phyloP scores from a whole-genome alignment of 208 protist species.

The Leishmania major region DNA sequence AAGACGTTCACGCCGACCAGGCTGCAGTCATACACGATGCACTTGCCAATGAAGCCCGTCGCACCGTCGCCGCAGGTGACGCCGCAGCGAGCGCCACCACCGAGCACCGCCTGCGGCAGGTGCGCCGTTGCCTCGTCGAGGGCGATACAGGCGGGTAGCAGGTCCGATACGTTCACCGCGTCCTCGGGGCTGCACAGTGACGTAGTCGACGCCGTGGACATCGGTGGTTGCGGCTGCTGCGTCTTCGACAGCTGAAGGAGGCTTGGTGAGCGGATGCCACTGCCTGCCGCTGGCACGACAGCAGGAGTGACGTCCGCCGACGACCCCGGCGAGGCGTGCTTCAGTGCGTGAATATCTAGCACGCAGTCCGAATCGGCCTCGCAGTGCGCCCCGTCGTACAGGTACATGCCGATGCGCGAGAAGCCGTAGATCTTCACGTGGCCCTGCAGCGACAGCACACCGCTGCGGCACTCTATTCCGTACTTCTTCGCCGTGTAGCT shows the following conservation, averaged over 20 bases:
- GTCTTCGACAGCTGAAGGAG: not conserved
- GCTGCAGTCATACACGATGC: slow-evolving; percentile 46
- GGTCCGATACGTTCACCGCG: slow-evolving; percentile 14
- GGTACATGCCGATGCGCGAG: slow-evolving; percentile 60
- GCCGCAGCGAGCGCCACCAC: slow-evolving; percentile 56
- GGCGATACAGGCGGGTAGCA: slow-evolving; percentile 61
- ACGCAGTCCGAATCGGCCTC: slow-evolving; percentile 42
- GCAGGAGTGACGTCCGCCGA: not conserved
- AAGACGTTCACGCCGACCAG: slow-evolving; percentile 54
- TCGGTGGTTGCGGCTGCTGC: not conserved
- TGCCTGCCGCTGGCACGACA: slow-evolving; percentile 5
- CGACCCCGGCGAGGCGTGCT: not conserved
- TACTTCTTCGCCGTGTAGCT: slow-evolving; percentile 65
- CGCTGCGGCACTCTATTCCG: slow-evolving; percentile 58
- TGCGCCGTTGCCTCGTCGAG: slow-evolving; percentile 55
- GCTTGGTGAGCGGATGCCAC: not conserved
- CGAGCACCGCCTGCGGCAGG: slow-evolving; percentile 55
- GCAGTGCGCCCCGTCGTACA: slow-evolving; percentile 50
- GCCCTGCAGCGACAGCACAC: slow-evolving; percentile 58
- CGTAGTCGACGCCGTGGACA: not conserved
- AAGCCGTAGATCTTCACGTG: slow-evolving; percentile 73
- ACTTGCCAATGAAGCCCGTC: slow-evolving; percentile 43
- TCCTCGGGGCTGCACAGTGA: slow-evolving; percentile 1
- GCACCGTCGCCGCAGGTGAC: slow-evolving; percentile 54
- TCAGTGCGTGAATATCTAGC: slow-evolving; percentile 49